Evolutionary conservation across 2,329 filamentous ascomycete genomes (phyloP), one percentile per base, ranked within the genome.

Genomic region (Talaromyces atroroseus): DNA sequence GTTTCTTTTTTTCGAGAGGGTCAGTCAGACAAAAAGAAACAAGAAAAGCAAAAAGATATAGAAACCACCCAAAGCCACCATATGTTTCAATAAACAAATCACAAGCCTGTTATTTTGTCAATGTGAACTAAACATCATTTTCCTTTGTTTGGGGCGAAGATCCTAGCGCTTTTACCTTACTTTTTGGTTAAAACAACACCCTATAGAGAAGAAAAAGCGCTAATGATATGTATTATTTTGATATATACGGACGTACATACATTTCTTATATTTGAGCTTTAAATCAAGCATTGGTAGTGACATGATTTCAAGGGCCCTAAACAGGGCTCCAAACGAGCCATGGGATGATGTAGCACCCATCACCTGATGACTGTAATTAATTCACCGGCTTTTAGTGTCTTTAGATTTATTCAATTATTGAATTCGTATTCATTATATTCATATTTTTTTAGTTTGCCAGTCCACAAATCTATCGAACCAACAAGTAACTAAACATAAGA

Each of bases 401-500:
- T n/a, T 8, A 29, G 11, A 29, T 2, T 10, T 8, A 8, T 8
- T 29, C 26, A 29, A 29, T 29, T 11, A 38, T 36, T 36, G 3
- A 36, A 36, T 2, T 36, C 32, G 8, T 29, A 29, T 29, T 29
- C 26, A 29, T 29, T 8, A 36, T 36, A 36, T 36, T 36, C 32
- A 36, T 36, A 16, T 36, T 36, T 36, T 36, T 34, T 40, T 24
- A 8, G 20, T 5, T n/a, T 20, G 42, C 23, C 50, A 52, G 50
- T 29, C 14, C 26, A 46, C 40, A 36, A 4, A 16, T 36, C 32
- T 36, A 36, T 36, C 3, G 49, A 29, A 51, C 34, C 23, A n/a
- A 51, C 36, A 44, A 51, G 6, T 51, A 42, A 44, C 49, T 40
- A 44, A 52, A 59, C 58, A 44, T 57, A 54, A 60, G 65, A 68